Percentiles rank a stretch among this genome's conserved stretches.
Evolutionary conservation across 2,329 filamentous ascomycete genomes (phyloP).

Genomic region (Bretziella fagacearum): DNA sequence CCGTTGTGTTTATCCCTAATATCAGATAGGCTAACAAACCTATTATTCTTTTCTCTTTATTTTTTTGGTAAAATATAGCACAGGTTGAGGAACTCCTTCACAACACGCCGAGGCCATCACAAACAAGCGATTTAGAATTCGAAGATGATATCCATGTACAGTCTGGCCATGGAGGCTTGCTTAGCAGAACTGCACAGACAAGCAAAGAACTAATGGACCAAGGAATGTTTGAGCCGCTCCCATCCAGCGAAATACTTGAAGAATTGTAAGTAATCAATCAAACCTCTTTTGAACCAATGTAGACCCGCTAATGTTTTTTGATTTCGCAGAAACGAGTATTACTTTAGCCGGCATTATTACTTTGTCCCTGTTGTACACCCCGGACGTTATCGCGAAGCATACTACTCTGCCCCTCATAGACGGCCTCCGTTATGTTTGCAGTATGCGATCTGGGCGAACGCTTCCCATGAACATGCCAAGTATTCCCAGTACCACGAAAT

Average conservation of each 20-base stretch:
- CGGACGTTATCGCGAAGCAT: slow-evolving; percentile 54
- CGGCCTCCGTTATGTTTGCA: slow-evolving; percentile 68
- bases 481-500: slow-evolving; percentile 56
- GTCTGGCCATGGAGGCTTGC: neutral
- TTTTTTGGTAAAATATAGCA: slow-evolving; percentile 28
- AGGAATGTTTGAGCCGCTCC: slow-evolving; percentile 66
- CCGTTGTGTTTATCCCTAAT: too few relatives aligned
- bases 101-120: slow-evolving; percentile 34
- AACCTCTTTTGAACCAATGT: too few relatives aligned
- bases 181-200: neutral
- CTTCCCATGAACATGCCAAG: slow-evolving; percentile 53
- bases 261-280: slow-evolving; percentile 62
- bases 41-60: neutral
- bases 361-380: slow-evolving; percentile 64
- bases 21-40: too few relatives aligned
- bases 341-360: slow-evolving; percentile 58
- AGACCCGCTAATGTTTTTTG: too few relatives aligned
- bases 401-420: slow-evolving; percentile 54
- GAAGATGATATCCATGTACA: slow-evolving; percentile 16
- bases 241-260: slow-evolving; percentile 61
- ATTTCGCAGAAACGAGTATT: slow-evolving; percentile 45
- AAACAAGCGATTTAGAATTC: slow-evolving; percentile 18
- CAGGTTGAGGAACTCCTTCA: slow-evolving; percentile 71
- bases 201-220: slow-evolving; percentile 46
- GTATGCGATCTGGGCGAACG: slow-evolving; percentile 78